phyloP scores from a whole-genome alignment of 2,329 filamentous ascomycete species.

The Cladosporium sp. region DNA sequence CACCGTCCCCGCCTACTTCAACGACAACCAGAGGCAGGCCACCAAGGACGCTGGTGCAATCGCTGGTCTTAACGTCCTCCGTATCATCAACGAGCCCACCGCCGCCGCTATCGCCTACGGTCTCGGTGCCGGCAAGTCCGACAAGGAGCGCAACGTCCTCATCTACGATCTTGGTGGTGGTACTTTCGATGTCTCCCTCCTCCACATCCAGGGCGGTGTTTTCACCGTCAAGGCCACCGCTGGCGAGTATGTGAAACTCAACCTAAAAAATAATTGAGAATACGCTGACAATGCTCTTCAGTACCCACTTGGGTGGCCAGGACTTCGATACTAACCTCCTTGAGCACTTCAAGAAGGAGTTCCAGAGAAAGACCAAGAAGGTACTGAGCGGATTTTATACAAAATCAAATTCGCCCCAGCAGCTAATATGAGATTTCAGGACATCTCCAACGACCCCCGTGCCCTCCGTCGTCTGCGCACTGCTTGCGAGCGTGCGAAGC shows the following conservation, averaged over 20 bases:
- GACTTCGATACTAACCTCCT: conserved; percentile 97
- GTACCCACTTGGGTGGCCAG: conserved; percentile 86
- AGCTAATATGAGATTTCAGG: conserved; percentile 17
- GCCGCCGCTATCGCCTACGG: conserved; percentile 98
- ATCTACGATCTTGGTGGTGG: conserved; percentile 99
- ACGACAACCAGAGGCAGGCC: conserved; percentile 99
- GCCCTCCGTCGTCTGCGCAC: conserved; percentile 94
- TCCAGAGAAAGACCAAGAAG: conserved; percentile 75
- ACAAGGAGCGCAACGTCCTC: conserved; percentile 97
- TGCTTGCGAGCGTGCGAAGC: conserved; percentile 99
- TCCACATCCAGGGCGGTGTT: conserved; percentile 98
- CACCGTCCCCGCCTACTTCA: conserved; percentile 99
- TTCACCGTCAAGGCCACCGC: conserved; percentile 99
- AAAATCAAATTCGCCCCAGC: no score
- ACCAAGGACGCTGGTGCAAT: conserved; percentile 99
- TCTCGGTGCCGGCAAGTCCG: conserved; percentile 59
- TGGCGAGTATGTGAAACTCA: conserved; percentile 65
- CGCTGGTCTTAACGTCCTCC: conserved; percentile 93
- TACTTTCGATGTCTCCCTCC: conserved; percentile 99
- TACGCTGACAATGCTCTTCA: background rate
- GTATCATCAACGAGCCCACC: conserved; percentile 99
- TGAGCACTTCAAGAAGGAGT: conserved; percentile 96
- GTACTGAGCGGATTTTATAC: no score
- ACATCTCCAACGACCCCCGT: conserved; percentile 78
- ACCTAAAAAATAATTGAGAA: no score